Evolutionary conservation across 148 eudicot species (phyloP).

Genomic region (Tetragonia tetragonoides): DNA sequence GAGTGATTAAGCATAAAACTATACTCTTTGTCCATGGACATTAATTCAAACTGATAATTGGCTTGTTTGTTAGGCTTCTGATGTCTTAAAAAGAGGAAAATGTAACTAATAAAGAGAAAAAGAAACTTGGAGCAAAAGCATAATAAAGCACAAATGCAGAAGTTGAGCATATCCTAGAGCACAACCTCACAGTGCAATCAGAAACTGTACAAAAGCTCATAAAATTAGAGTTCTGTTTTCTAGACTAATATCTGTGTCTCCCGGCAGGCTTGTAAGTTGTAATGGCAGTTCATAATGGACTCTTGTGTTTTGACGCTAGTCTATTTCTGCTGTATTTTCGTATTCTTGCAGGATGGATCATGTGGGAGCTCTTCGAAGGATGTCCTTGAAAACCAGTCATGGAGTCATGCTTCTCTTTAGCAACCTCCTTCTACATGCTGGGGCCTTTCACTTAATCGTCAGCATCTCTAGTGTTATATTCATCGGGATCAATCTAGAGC

Average conservation of each 20-base stretch:
- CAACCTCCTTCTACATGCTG: conserved; percentile 65
- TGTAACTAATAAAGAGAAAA: too few species aligned
- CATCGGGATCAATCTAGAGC: conserved; percentile 74
- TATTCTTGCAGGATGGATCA: conserved; percentile 46
- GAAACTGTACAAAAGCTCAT: not conserved
- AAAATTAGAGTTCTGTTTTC: too few species aligned
- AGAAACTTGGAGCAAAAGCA: too few species aligned
- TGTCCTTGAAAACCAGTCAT: conserved; percentile 30
- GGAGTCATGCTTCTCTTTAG: conserved; percentile 60
- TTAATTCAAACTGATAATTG: not conserved
- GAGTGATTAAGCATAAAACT: not conserved
- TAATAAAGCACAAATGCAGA: too few species aligned
- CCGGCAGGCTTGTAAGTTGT: not conserved
- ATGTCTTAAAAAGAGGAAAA: not conserved
- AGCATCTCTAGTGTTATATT: conserved; percentile 52
- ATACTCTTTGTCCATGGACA: not conserved
- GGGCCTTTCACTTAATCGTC: conserved; percentile 59
- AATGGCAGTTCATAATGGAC: not conserved
- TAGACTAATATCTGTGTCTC: too few species aligned
- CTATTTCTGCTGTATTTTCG: not conserved
- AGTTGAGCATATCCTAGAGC: too few species aligned
- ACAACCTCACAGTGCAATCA: too few species aligned
- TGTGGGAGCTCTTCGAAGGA: conserved; percentile 64
- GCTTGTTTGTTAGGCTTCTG: not conserved
- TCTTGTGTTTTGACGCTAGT: not conserved